phyloP scores from a whole-genome alignment of 306 rosid species.

The Cicer arietinum region DNA sequence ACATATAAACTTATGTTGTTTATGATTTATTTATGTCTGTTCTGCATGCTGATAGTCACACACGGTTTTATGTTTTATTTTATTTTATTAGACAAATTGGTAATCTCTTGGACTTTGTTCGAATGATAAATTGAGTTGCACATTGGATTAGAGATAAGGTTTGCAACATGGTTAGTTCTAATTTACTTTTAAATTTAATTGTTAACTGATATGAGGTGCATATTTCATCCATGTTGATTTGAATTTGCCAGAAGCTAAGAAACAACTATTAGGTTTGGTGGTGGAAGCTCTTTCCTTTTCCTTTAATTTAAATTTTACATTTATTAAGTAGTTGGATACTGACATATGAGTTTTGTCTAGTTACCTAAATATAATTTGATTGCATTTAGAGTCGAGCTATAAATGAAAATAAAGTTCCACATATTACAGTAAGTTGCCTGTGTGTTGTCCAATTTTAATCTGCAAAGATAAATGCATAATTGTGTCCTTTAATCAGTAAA shows the following conservation, averaged over 20 bases:
- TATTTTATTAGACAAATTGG: slow-evolving; percentile 13
- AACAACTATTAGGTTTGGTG: not conserved
- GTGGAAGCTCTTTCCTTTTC: not conserved
- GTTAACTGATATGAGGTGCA: not conserved
- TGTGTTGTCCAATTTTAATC: slow-evolving; percentile 9
- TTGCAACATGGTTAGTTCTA: slow-evolving; percentile 1
- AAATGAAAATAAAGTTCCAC: not conserved
- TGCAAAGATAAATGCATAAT: slow-evolving; percentile 11
- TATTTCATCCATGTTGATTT: slow-evolving; percentile 5
- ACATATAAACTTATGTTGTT: slow-evolving; percentile 13
- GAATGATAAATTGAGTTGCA: not conserved
- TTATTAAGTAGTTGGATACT: not conserved
- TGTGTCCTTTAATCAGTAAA: slow-evolving; percentile 16
- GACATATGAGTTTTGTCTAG: not conserved
- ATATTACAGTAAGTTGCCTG: not conserved
- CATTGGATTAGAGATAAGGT: not conserved
- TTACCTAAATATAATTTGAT: not conserved
- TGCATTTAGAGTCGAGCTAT: slow-evolving; percentile 11
- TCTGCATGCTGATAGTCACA: slow-evolving; percentile 9
- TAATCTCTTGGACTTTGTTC: slow-evolving; percentile 12
- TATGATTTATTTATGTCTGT: slow-evolving; percentile 21
- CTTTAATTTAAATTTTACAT: not conserved
- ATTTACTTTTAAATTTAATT: slow-evolving; percentile 20
- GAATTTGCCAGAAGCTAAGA: not conserved
- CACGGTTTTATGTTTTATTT: not conserved